phyloP scores from a whole-genome alignment of 139 green algal genomes.

The Haematococcus sp. region DNA sequence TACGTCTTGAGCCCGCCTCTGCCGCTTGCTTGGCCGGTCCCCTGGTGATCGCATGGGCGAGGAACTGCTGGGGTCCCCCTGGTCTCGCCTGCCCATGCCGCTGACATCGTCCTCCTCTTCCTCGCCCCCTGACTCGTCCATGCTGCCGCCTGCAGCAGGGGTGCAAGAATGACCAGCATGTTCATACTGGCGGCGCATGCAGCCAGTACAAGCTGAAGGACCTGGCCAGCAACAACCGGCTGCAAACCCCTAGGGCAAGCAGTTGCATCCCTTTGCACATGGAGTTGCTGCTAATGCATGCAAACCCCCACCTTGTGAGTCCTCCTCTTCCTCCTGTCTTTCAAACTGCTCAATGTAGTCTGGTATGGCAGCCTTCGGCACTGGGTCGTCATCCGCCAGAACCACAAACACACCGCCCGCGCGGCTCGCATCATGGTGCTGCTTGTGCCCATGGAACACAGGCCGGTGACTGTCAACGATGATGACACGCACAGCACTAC shows the following conservation, averaged over 20 bases:
- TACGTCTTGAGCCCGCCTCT: neutral
- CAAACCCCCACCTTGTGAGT: neutral
- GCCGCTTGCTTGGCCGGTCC: constrained; percentile 16
- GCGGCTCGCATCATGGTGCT: constrained; percentile 11
- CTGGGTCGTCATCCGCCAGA: constrained; percentile 53
- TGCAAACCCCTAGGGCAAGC: too few species aligned
- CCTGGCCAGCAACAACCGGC: too few species aligned
- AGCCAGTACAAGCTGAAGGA: too few species aligned
- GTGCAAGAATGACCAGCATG: neutral
- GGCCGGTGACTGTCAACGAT: constrained; percentile 81
- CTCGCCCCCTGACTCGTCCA: neutral
- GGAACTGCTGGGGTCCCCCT: neutral
- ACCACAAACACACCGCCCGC: constrained; percentile 25
- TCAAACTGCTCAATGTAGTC: constrained; percentile 6
- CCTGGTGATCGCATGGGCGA: neutral
- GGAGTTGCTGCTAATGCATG: neutral
- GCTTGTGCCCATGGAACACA: constrained; percentile 41
- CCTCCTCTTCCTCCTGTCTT: constrained; percentile 6
- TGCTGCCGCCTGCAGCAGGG: neutral
- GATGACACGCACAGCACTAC: constrained; percentile 57
- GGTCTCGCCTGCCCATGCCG: constrained; percentile 2
- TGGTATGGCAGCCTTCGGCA: constrained; percentile 22
- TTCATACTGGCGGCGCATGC: too few species aligned
- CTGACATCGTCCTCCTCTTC: constrained; percentile 2
- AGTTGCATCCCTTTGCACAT: too few species aligned